Evolutionary conservation across 1,284 basidiomycete genomes (phyloP).

Genomic region (Papiliotrema laurentii): DNA sequence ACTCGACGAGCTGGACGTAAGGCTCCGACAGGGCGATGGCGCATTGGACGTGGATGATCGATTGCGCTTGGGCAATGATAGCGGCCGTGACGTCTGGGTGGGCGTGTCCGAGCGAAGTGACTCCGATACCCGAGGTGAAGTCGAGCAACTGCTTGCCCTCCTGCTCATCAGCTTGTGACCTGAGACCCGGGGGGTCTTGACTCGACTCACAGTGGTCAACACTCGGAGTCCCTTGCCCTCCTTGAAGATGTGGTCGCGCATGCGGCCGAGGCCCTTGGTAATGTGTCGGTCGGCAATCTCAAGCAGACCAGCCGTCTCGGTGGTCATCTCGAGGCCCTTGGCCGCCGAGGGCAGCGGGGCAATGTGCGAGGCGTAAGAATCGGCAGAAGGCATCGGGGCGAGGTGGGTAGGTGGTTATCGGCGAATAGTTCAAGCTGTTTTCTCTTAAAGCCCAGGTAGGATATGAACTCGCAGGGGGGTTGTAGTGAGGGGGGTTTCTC

Average conservation of each 20-base stretch:
- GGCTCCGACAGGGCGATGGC: conserved; percentile 58
- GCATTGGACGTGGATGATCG: conserved; percentile 69
- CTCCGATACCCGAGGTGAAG: conserved; percentile 73
- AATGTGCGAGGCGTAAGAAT: conserved; percentile 11
- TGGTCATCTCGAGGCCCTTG: conserved; percentile 18
- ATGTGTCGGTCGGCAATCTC: conserved; percentile 34
- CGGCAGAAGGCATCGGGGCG: conserved; percentile 1
- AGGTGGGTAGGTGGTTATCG: background rate
- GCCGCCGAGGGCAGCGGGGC: conserved; percentile 8
- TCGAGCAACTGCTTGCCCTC: conserved; percentile 70
- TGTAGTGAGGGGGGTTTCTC: no score
- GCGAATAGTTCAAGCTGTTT: no score
- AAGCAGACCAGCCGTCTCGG: conserved; percentile 20
- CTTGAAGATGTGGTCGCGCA: conserved; percentile 61
- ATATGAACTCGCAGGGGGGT: no score
- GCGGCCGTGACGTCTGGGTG: conserved; percentile 80
- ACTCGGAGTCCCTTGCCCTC: conserved; percentile 75
- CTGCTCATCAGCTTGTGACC: conserved; percentile 21
- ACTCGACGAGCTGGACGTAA: conserved; percentile 64
- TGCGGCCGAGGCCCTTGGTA: conserved; percentile 36
- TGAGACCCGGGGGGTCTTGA: background rate
- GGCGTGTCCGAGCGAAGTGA: conserved; percentile 57
- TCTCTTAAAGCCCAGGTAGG: no score
- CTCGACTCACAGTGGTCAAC: conserved; percentile 33
- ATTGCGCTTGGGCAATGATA: conserved; percentile 77